A percentile compares a stretch with the other conserved stretches of the same genome.
Evolutionary conservation across 2,329 filamentous ascomycete species (phyloP).

Genomic region (Trichoderma aggressivum): DNA sequence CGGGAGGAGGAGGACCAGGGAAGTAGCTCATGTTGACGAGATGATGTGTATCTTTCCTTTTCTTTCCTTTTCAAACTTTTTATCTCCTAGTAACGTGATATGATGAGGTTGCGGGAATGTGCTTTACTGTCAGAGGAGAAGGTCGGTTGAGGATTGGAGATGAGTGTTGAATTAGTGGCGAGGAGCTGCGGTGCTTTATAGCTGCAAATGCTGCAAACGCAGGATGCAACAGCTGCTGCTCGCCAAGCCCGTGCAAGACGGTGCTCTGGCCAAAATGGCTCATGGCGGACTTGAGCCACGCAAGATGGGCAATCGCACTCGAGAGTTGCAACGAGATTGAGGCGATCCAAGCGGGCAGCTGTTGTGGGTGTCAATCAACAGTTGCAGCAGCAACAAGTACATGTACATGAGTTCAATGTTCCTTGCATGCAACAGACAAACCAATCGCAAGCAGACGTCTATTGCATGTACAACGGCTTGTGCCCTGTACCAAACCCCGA

Average conservation of each 20-base stretch:
- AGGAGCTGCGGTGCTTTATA: conserved; percentile 4
- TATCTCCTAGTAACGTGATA: background rate
- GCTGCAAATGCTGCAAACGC: background rate
- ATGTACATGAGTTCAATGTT: too few species aligned
- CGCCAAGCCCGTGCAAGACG: background rate
- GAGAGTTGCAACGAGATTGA: background rate
- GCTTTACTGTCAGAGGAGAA: background rate
- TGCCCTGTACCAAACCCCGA: background rate
- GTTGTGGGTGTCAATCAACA: conserved; percentile 1
- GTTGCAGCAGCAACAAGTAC: background rate
- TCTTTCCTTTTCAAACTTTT: background rate
- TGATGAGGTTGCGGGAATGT: background rate
- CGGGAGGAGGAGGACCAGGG: conserved; percentile 40
- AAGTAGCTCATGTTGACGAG: background rate
- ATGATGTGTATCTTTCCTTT: background rate
- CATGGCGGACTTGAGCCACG: background rate
- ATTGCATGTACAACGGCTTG: background rate
- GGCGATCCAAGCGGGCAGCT: background rate
- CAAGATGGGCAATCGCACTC: conserved; percentile 1
- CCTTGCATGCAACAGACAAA: background rate
- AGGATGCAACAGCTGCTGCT: background rate
- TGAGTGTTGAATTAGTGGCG: background rate
- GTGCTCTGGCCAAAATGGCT: background rate
- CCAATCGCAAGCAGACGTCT: background rate
- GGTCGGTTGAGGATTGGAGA: background rate